Percentiles rank a stretch among this genome's conserved stretches.
phyloP scores from a whole-genome alignment of 129 eudicot species.

The Escallonia herrerae region DNA sequence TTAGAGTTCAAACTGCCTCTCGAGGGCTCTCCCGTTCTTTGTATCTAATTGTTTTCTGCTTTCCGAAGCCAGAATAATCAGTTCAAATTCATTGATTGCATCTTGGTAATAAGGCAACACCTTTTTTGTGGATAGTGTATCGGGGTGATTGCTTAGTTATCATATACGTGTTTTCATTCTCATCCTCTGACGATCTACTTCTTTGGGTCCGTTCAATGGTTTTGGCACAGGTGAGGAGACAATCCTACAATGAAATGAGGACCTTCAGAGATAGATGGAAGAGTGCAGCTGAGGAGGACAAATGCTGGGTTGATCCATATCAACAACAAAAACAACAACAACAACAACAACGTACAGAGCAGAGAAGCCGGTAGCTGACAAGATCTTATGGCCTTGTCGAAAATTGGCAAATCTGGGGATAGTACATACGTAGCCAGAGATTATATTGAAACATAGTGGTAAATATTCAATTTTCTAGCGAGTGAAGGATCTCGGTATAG shows the following conservation, averaged over 20 bases:
- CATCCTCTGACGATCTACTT: neutral
- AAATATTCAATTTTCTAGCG: no score
- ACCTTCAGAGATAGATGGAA: conserved; percentile 64
- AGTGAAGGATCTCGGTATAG: no score
- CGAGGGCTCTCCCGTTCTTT: no score
- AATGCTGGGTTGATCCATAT: conserved; percentile 77
- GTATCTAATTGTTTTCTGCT: no score
- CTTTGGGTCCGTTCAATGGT: neutral
- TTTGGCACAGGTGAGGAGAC: conserved; percentile 61
- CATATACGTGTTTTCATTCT: neutral
- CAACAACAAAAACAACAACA: no score
- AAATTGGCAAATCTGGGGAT: neutral
- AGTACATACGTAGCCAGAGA: neutral
- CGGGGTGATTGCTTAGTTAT: no score
- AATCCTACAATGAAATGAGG: conserved; percentile 67
- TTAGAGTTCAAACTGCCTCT: no score
- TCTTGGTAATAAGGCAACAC: no score
- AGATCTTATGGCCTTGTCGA: neutral
- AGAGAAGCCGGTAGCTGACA: neutral
- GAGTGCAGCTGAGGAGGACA: conserved; percentile 50
- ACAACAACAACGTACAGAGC: neutral
- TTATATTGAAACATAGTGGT: neutral
- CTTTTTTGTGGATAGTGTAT: no score
- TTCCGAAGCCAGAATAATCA: no score
- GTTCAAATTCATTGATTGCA: no score